These are phyloP conservation scores for Paramecium bursaria DNA, from an alignment of 73 alveolate species.

Conservation along the genomic window DNA sequence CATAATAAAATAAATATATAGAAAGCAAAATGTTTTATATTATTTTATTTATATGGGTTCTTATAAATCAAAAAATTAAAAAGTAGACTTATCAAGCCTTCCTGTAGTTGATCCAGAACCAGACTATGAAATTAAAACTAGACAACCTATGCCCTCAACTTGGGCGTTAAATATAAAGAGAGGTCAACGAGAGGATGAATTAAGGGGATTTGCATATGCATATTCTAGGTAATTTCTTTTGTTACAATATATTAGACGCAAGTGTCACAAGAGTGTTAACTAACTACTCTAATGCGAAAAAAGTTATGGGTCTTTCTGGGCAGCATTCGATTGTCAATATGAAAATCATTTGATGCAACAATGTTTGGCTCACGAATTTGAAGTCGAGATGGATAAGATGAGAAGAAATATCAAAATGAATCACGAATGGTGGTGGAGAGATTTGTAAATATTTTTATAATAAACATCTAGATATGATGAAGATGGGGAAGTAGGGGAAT, in stretches of 20 bases:
- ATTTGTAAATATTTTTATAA: constrained; percentile 11
- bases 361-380: constrained; percentile 71
- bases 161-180: constrained; percentile 70
- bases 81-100: constrained; percentile 13
- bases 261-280: constrained; percentile 70
- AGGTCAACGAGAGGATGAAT: constrained; percentile 75
- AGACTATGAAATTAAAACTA: constrained; percentile 68
- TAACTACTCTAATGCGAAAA: constrained; percentile 68
- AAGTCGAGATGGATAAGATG: constrained; percentile 74
- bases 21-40: no score
- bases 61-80: constrained; percentile 51
- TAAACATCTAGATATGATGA: constrained; percentile 59
- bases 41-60: constrained; percentile 53
- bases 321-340: constrained; percentile 73
- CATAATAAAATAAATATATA: no score
- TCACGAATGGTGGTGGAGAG: constrained; percentile 80
- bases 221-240: constrained; percentile 33
- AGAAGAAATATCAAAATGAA: constrained; percentile 77
- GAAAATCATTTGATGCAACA: constrained; percentile 69
- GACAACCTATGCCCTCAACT: constrained; percentile 70
- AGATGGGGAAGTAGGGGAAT: constrained; percentile 75
- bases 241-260: constrained; percentile 66
- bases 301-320: constrained; percentile 69
- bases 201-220: constrained; percentile 72
- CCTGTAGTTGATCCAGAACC: constrained; percentile 63